These are phyloP conservation scores for Colletotrichum viniferum DNA, from an alignment of 2,329 filamentous ascomycete species.

Conservation along the genomic window DNA sequence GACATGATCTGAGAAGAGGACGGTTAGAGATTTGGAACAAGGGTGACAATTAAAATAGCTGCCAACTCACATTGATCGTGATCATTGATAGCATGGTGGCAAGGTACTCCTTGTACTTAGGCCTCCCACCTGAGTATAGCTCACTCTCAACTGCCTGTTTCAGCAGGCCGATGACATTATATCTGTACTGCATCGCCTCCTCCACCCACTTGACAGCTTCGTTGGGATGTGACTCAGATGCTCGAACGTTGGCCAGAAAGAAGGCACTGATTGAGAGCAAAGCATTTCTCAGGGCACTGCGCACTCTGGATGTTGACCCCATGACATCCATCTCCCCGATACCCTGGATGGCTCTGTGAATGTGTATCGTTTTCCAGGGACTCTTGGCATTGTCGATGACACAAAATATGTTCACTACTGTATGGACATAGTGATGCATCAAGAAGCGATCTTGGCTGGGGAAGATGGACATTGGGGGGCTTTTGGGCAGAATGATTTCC, in stretches of 20 bases:
- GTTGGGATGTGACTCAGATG: not conserved
- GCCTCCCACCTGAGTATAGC: constrained; percentile 1
- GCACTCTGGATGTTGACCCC: constrained; percentile 25
- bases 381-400: constrained; percentile 30
- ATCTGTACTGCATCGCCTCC: constrained; percentile 10
- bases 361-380: constrained; percentile 31
- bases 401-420: constrained; percentile 29
- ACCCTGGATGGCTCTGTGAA: constrained; percentile 27
- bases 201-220: constrained; percentile 19
- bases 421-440: constrained; percentile 28
- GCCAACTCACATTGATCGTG: constrained; percentile 26
- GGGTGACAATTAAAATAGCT: not conserved
- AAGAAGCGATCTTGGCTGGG: constrained; percentile 25
- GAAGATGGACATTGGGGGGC: not conserved
- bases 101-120: constrained; percentile 31
- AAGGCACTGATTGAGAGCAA: constrained; percentile 30
- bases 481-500: not conserved
- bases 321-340: constrained; percentile 26
- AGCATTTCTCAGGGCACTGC: constrained; percentile 25
- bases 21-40: not conserved
- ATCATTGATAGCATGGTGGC: constrained; percentile 33
- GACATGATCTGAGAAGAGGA: constrained; percentile 26
- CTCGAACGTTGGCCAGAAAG: constrained; percentile 27
- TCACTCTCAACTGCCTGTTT: constrained; percentile 25
- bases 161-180: constrained; percentile 24